Evolutionary conservation across 2,329 filamentous ascomycete genomes (phyloP).

Genomic region (Fusarium papillatum): DNA sequence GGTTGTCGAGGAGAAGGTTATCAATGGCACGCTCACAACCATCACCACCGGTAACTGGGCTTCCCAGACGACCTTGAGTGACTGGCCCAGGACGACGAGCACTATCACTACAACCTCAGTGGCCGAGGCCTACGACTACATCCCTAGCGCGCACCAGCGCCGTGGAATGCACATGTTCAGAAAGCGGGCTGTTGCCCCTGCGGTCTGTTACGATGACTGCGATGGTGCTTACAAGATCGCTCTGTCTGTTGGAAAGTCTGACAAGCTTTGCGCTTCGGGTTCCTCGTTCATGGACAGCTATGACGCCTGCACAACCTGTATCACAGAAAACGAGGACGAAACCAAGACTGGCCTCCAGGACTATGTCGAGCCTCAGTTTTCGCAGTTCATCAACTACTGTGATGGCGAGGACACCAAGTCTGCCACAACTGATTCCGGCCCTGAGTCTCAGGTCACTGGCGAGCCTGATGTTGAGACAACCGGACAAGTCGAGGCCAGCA

Average conservation of each 20-base stretch:
- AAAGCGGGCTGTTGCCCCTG: constrained; percentile 60
- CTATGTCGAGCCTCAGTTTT: constrained; percentile 55
- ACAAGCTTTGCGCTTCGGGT: constrained; percentile 56
- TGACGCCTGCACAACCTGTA: constrained; percentile 58
- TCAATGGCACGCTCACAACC: constrained; percentile 56
- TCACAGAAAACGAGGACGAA: constrained; percentile 44
- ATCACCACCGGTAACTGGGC: constrained; percentile 68
- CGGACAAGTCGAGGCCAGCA: constrained; percentile 42
- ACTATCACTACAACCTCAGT: constrained; percentile 25
- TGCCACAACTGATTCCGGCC: constrained; percentile 15
- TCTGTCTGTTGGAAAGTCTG: constrained; percentile 60
- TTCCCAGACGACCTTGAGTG: constrained; percentile 63
- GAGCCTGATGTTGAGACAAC: constrained; percentile 40
- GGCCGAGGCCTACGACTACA: constrained; percentile 15
- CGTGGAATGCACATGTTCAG: constrained; percentile 43
- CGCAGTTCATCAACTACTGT: constrained; percentile 63
- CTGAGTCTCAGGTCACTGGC: constrained; percentile 42
- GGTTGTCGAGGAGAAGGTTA: constrained; percentile 52
- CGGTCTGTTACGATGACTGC: constrained; percentile 66
- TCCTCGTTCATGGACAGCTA: constrained; percentile 58
- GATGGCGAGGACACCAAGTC: constrained; percentile 39
- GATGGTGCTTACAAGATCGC: constrained; percentile 63
- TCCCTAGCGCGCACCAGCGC: constrained; percentile 23
- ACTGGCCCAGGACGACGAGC: constrained; percentile 35
- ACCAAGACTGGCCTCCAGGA: constrained; percentile 45